phyloP scores from a whole-genome alignment of 257 asterid species.

The Vinca minor region DNA sequence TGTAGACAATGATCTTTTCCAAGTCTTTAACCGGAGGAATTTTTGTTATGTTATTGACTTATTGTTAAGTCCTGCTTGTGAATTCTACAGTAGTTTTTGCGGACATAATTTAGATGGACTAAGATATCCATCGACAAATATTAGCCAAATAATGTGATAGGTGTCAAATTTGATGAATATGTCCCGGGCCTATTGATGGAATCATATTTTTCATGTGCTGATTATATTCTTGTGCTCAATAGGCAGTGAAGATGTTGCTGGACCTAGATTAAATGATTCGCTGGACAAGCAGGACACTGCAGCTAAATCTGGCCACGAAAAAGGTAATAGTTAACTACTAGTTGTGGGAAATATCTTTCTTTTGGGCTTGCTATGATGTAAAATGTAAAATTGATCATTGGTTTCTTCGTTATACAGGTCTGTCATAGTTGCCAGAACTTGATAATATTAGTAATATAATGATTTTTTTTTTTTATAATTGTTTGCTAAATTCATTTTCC shows the following conservation, averaged over 20 bases:
- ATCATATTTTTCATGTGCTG: slow-evolving; percentile 1
- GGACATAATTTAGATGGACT: not conserved
- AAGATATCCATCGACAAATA: not conserved
- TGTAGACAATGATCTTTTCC: not conserved
- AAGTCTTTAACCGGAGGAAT: not conserved
- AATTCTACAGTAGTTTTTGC: not conserved
- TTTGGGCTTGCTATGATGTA: not conserved
- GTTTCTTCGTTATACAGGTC: not conserved
- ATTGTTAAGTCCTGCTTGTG: not conserved
- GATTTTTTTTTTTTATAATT: not conserved
- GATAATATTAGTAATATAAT: not conserved
- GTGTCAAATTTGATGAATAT: not conserved
- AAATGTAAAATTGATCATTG: not conserved
- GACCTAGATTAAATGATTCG: slow-evolving; percentile 16
- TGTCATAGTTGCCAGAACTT: not conserved
- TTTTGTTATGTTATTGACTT: not conserved
- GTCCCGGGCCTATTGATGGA: not conserved
- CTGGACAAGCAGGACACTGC: slow-evolving; percentile 24
- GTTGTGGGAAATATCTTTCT: not conserved
- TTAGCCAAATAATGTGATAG: not conserved
- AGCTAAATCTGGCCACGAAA: slow-evolving; percentile 22
- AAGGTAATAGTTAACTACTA: slow-evolving; percentile 15
- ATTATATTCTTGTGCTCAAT: slow-evolving; percentile 7
- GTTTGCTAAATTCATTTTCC: not conserved
- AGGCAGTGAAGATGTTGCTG: slow-evolving; percentile 34